These are phyloP conservation scores for Colletotrichum sansevieriae DNA, from an alignment of 2,329 filamentous ascomycete species.

Conservation along the genomic window DNA sequence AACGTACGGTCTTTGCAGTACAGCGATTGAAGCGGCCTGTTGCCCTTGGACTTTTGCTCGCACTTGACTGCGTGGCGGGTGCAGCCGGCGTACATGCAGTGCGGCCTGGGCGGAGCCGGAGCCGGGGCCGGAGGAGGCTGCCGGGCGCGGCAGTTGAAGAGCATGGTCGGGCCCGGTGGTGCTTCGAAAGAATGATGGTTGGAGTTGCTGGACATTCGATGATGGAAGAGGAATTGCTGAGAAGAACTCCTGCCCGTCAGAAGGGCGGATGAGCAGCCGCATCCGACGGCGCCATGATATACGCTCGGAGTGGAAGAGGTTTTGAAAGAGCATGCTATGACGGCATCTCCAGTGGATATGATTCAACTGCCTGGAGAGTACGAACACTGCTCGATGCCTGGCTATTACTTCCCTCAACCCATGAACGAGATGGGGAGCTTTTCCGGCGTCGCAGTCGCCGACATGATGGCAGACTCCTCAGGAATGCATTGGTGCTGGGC, in stretches of 20 bases:
- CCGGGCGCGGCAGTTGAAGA: conserved; percentile 40
- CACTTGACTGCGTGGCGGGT: conserved; percentile 36
- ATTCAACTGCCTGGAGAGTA: too few relatives aligned
- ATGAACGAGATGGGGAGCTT: too few relatives aligned
- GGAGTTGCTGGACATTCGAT: too few relatives aligned
- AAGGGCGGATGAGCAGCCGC: too few relatives aligned
- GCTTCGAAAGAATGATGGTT: neutral
- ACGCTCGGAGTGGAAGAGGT: too few relatives aligned
- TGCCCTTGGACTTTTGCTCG: conserved; percentile 23
- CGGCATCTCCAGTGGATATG: too few relatives aligned
- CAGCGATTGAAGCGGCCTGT: conserved; percentile 20
- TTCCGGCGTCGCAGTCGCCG: neutral
- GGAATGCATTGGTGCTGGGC: neutral
- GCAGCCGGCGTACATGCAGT: conserved; percentile 34
- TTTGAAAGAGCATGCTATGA: too few relatives aligned
- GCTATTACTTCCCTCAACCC: too few relatives aligned
- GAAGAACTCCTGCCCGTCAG: too few relatives aligned
- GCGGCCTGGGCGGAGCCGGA: conserved; percentile 12
- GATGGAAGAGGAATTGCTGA: too few relatives aligned
- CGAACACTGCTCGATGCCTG: too few relatives aligned
- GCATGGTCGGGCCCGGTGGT: conserved; percentile 13
- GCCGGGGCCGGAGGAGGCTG: neutral
- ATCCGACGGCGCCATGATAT: too few relatives aligned
- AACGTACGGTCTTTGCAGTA: conserved; percentile 43
- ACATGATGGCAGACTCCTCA: neutral